Evolutionary conservation across 2,329 filamentous ascomycete species (phyloP).

Genomic region (Botrytis cinerea): DNA sequence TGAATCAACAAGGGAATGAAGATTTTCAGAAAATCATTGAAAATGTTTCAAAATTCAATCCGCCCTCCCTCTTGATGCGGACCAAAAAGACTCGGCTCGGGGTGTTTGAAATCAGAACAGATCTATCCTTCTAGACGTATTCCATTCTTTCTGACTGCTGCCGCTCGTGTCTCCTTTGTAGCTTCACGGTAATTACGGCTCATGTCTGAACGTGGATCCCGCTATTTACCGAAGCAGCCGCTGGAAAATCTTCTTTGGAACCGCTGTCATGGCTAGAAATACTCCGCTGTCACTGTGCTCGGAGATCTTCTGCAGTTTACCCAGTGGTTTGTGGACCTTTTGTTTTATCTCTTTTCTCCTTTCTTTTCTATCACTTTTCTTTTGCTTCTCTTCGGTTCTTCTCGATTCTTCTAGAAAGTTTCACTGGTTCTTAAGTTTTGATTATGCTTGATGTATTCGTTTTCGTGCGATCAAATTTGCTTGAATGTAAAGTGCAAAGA

Average conservation of each 20-base stretch:
- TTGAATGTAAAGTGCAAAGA: neutral
- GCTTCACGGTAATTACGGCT: neutral
- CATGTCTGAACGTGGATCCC: neutral
- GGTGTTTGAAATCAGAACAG: neutral
- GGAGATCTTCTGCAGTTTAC: neutral
- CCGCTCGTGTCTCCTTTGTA: neutral
- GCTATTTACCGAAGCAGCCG: neutral
- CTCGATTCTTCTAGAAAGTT: neutral
- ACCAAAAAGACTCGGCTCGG: neutral
- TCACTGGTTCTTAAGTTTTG: neutral
- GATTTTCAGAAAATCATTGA: neutral
- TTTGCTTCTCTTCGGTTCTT: neutral
- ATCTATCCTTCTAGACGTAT: neutral
- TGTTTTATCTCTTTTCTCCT: neutral
- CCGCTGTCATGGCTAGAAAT: neutral
- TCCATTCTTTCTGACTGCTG: neutral
- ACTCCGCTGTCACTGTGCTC: neutral
- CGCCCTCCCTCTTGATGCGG: neutral
- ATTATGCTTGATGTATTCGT: neutral
- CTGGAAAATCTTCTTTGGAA: neutral
- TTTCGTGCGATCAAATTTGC: neutral
- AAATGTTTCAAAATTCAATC: neutral
- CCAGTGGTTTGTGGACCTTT: neutral
- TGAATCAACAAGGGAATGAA: too few relatives aligned
- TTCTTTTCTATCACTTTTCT: neutral